Conservation (phyloP, 2,329 filamentous ascomycete genomes). For the Diaporthe eres region DNA sequence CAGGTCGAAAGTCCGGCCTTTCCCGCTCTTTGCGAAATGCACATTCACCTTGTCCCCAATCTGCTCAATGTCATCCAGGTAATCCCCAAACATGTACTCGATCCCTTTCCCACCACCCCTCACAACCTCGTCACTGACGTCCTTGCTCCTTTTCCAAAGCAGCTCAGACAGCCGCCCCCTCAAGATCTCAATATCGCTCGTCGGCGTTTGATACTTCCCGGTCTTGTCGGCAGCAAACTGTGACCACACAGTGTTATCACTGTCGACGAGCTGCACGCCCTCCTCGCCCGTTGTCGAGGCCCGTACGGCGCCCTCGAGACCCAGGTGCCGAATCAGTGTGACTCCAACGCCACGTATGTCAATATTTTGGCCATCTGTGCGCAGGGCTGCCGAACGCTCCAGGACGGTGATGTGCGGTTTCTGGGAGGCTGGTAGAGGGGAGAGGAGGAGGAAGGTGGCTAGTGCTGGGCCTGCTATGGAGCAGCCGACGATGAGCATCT, state of each 20-base stretch:
- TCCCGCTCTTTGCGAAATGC: conserved; percentile 59
- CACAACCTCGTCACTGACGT: conserved; percentile 29
- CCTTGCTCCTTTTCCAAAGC: conserved; percentile 44
- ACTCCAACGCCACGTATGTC: conserved; percentile 60
- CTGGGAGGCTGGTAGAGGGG: conserved; percentile 43
- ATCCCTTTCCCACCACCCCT: conserved; percentile 46
- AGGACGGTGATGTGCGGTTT: conserved; percentile 56
- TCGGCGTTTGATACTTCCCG: conserved; percentile 50
- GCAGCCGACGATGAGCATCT: conserved; percentile 55
- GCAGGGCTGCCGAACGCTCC: conserved; percentile 55
- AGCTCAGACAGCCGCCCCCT: conserved; percentile 53
- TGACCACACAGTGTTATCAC: conserved; percentile 46
- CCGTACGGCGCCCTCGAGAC: conserved; percentile 54
- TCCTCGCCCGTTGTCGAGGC: conserved; percentile 54
- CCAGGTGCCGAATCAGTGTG: conserved; percentile 56
- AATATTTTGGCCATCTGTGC: conserved; percentile 58
- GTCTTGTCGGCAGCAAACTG: conserved; percentile 48
- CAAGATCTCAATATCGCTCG: conserved; percentile 55
- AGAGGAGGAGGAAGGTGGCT: conserved; percentile 58
- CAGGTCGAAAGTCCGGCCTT: conserved; percentile 60
- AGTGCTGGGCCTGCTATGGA: conserved; percentile 57
- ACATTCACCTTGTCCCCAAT: conserved; percentile 49
- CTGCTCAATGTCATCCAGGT: conserved; percentile 37
- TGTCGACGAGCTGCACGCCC: conserved; percentile 56
- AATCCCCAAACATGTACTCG: conserved; percentile 49